Conservation (phyloP, 371 early-diverging fungal genomes). For the Lichtheimia hyalospora region DNA sequence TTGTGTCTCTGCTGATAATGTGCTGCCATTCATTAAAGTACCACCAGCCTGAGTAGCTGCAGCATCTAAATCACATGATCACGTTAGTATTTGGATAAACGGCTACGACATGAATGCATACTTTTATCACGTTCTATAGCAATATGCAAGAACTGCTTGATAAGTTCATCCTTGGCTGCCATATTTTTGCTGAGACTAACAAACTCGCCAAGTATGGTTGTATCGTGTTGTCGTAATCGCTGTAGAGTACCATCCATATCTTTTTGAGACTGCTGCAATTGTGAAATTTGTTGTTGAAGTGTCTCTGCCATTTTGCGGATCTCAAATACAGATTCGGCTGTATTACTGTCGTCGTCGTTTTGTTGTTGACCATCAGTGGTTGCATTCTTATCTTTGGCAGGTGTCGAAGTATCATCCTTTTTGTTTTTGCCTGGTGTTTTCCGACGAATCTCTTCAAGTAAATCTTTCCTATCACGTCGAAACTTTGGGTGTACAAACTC, state of each 20-base stretch:
- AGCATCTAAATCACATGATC: neutral
- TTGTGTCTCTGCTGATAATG: slow-evolving; percentile 12
- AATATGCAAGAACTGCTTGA: slow-evolving; percentile 62
- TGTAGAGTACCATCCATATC: slow-evolving; percentile 35
- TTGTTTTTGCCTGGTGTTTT: slow-evolving; percentile 43
- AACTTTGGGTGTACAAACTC: slow-evolving; percentile 82
- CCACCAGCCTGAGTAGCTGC: neutral
- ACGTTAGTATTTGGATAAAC: too few relatives aligned
- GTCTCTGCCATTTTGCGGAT: slow-evolving; percentile 26
- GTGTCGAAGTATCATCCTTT: slow-evolving; percentile 21
- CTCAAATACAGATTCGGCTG: slow-evolving; percentile 2
- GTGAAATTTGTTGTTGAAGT: slow-evolving; percentile 49
- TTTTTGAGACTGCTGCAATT: slow-evolving; percentile 30
- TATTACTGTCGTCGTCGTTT: slow-evolving; percentile 4
- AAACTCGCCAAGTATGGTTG: slow-evolving; percentile 58
- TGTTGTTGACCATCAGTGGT: neutral
- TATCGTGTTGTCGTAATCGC: slow-evolving; percentile 53
- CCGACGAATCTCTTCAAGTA: slow-evolving; percentile 63
- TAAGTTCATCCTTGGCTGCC: slow-evolving; percentile 62
- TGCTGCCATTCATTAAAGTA: neutral
- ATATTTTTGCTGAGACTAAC: slow-evolving; percentile 56
- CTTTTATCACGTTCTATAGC: slow-evolving; percentile 5
- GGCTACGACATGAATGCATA: neutral
- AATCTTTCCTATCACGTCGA: slow-evolving; percentile 59
- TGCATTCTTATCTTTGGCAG: slow-evolving; percentile 4